These are phyloP conservation scores for Neopestalotiopsis clavispora DNA, from an alignment of 2,329 filamentous ascomycete genomes.

Conservation along the genomic window DNA sequence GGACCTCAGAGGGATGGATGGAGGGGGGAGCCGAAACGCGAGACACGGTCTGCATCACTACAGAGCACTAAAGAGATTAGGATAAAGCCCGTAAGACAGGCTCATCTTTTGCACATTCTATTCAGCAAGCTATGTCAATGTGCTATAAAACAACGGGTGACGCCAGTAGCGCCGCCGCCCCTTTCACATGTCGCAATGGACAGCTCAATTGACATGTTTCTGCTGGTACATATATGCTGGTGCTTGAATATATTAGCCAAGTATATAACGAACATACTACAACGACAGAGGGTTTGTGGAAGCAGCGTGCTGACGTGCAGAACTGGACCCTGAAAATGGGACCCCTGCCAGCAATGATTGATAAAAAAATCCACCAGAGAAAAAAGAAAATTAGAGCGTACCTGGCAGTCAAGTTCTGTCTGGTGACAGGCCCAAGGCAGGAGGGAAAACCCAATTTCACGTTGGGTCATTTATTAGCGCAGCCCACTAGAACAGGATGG, in stretches of 20 bases:
- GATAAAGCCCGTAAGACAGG: slow-evolving; percentile 1
- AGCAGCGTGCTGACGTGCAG: slow-evolving; percentile 4
- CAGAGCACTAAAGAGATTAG: slow-evolving; percentile 21
- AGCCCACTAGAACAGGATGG: background rate
- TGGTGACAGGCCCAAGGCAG: background rate
- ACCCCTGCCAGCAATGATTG: slow-evolving; percentile 3
- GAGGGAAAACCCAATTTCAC: slow-evolving; percentile 7
- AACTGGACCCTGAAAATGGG: slow-evolving; percentile 2
- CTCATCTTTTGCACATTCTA: background rate
- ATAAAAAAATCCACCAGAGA: background rate
- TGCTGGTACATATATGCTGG: too few species aligned
- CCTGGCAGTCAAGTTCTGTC: slow-evolving; percentile 7
- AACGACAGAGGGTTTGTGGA: background rate
- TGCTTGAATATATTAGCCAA: background rate
- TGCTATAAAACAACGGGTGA: background rate
- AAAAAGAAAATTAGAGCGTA: slow-evolving; percentile 1
- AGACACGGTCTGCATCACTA: slow-evolving; percentile 45
- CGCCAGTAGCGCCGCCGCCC: background rate
- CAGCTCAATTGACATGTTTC: too few species aligned
- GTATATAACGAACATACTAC: background rate
- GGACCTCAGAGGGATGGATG: too few species aligned
- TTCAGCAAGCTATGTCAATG: background rate
- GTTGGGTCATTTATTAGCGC: slow-evolving; percentile 8
- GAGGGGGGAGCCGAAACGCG: slow-evolving; percentile 24
- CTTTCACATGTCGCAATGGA: background rate